Evolutionary conservation across 169 alveolate species (phyloP).

Genomic region (Cryptosporidium sp.): DNA sequence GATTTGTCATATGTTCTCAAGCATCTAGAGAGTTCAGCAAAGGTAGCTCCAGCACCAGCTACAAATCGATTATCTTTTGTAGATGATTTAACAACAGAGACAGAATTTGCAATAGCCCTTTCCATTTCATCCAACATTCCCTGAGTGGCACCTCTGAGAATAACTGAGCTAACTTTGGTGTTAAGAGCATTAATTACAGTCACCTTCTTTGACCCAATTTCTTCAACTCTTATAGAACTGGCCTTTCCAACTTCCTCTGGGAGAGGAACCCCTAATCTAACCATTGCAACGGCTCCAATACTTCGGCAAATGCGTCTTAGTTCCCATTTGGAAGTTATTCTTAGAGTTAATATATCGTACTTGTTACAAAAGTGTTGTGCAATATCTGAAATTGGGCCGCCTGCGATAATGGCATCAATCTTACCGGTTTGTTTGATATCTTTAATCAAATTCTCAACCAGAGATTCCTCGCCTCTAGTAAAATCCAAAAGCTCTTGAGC

Average conservation of each 20-base stretch:
- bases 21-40: conserved; percentile 90
- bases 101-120: conserved; percentile 97
- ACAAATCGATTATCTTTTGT: conserved; percentile 90
- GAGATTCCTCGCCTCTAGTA: conserved; percentile 92
- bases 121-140: conserved; percentile 98
- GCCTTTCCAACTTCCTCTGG: conserved; percentile 97
- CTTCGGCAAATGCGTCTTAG: conserved; percentile 94
- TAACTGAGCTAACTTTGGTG: conserved; percentile 89
- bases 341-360: conserved; percentile 92
- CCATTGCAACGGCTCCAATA: conserved; percentile 95
- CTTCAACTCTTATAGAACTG: conserved; percentile 91
- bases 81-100: conserved; percentile 87
- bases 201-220: conserved; percentile 93
- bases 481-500: conserved; percentile 95
- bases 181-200: conserved; percentile 84
- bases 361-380: conserved; percentile 97
- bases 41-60: conserved; percentile 98
- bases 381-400: conserved; percentile 95
- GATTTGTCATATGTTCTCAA: conserved; percentile 88
- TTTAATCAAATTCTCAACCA: conserved; percentile 88
- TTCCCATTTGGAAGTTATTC: conserved; percentile 94
- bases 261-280: conserved; percentile 92
- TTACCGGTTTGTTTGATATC: conserved; percentile 90
- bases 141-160: conserved; percentile 97
- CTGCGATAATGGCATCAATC: conserved; percentile 92